Evolutionary conservation across 306 rosid species (phyloP).

Genomic region (Calophaca sinica): DNA sequence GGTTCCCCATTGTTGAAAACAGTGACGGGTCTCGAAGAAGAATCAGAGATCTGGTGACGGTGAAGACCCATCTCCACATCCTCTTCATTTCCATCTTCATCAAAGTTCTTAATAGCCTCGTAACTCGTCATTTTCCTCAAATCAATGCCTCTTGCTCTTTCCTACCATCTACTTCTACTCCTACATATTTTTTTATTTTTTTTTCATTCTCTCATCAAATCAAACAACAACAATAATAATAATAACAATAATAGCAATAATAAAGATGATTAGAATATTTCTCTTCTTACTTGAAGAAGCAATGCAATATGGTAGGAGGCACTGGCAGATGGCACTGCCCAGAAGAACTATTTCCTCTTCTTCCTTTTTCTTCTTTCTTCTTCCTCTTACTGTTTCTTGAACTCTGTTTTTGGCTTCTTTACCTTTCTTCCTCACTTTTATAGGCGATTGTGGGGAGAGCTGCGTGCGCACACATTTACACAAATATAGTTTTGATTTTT

Average conservation of each 20-base stretch:
- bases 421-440: slow-evolving; percentile 36
- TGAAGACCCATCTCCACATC: slow-evolving; percentile 68
- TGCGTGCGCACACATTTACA: neutral
- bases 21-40: neutral
- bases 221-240: neutral
- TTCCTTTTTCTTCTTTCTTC: neutral
- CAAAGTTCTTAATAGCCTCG: slow-evolving; percentile 53
- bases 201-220: too few relatives aligned
- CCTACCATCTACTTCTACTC: slow-evolving; percentile 17
- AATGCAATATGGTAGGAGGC: slow-evolving; percentile 9
- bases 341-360: neutral
- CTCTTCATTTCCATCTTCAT: slow-evolving; percentile 51
- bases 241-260: neutral
- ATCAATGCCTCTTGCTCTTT: slow-evolving; percentile 2
- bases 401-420: neutral
- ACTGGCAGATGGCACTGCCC: slow-evolving; percentile 3
- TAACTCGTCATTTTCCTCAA: slow-evolving; percentile 48
- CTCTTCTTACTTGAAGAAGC: slow-evolving; percentile 31
- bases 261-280: neutral
- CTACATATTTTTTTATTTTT: too few relatives aligned
- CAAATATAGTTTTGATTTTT: neutral
- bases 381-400: slow-evolving; percentile 15
- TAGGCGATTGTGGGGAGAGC: slow-evolving; percentile 29
- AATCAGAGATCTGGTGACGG: slow-evolving; percentile 50
- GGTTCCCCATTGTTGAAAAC: too few relatives aligned